phyloP scores from a whole-genome alignment of 176 grass and related monocot genomes.

The Oryza meyeriana region DNA sequence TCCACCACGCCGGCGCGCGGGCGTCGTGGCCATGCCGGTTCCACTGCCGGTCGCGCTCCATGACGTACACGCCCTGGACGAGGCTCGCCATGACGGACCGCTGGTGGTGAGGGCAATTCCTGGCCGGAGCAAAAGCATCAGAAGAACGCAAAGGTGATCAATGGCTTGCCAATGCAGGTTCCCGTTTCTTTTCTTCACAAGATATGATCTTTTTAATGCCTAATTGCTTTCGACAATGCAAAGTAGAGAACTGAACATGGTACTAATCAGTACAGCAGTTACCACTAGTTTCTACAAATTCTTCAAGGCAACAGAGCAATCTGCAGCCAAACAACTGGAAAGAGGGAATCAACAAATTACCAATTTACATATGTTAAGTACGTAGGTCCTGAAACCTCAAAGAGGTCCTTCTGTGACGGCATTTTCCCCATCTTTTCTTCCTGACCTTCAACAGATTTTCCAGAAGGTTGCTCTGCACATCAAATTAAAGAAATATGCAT shows the following conservation, averaged over 20 bases:
- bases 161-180: not conserved
- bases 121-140: constrained; percentile 24
- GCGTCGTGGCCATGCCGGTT: constrained; percentile 35
- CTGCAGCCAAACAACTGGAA: no score
- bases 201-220: not conserved
- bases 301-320: not conserved
- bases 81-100: constrained; percentile 53
- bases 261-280: not conserved
- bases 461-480: constrained; percentile 28
- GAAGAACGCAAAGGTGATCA: not conserved
- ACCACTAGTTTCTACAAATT: no score
- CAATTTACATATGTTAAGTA: constrained; percentile 56
- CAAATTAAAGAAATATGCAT: not conserved
- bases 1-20: constrained; percentile 57
- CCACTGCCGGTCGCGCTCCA: constrained; percentile 51
- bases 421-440: constrained; percentile 18
- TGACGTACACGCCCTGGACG: constrained; percentile 57
- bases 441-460: not conserved
- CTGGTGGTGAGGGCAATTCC: constrained; percentile 55
- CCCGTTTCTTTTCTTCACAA: not conserved
- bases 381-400: constrained; percentile 57
- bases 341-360: constrained; percentile 26
- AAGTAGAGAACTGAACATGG: not conserved
- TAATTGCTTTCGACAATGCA: not conserved
- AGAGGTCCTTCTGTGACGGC: constrained; percentile 53